Percentiles rank a stretch among this genome's conserved stretches.
Conservation (phyloP, 2,329 filamentous ascomycete genomes). For the Fusarium aywerte region DNA sequence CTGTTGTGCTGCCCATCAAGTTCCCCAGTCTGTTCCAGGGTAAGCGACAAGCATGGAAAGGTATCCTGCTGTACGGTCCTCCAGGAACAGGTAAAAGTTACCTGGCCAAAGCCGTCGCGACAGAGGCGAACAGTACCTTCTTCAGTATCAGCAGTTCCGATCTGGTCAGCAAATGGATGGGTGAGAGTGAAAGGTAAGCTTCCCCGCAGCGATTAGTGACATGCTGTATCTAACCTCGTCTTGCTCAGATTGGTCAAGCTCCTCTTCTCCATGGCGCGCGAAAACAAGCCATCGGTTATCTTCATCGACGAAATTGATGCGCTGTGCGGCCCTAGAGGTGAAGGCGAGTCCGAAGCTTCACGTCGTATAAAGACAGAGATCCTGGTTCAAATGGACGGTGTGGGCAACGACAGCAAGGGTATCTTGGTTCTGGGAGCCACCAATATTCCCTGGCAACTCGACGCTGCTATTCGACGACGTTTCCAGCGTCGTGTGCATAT, state of each 20-base stretch:
- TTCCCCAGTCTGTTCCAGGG: slow-evolving; percentile 97
- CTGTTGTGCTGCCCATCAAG: slow-evolving; percentile 96
- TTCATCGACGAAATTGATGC: slow-evolving; percentile 99
- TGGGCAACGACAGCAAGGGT: slow-evolving; percentile 93
- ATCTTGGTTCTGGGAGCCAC: slow-evolving; percentile 96
- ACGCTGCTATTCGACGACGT: slow-evolving; percentile 92
- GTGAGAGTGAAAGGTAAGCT: slow-evolving; percentile 90
- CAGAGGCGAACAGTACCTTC: slow-evolving; percentile 98
- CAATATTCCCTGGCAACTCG: slow-evolving; percentile 98
- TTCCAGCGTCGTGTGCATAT: slow-evolving; percentile 98
- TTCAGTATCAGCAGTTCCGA: slow-evolving; percentile 99
- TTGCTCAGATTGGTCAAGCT: slow-evolving; percentile 85
- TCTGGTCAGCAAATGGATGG: slow-evolving; percentile 99
- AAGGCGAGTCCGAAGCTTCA: slow-evolving; percentile 97
- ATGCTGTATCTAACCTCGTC: slow-evolving; percentile 34
- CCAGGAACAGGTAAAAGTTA: slow-evolving; percentile 98
- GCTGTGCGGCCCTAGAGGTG: slow-evolving; percentile 88
- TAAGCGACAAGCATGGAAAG: slow-evolving; percentile 98
- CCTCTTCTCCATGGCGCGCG: slow-evolving; percentile 96
- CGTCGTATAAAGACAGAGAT: slow-evolving; percentile 98
- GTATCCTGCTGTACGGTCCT: slow-evolving; percentile 93
- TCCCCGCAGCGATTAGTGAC: not conserved
- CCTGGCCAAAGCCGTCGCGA: slow-evolving; percentile 95
- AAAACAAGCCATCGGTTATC: slow-evolving; percentile 98
- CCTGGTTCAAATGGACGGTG: slow-evolving; percentile 98